These are phyloP conservation scores for Dendrostoma leiphaemia DNA, from an alignment of 2,329 filamentous ascomycete species.

Conservation along the genomic window DNA sequence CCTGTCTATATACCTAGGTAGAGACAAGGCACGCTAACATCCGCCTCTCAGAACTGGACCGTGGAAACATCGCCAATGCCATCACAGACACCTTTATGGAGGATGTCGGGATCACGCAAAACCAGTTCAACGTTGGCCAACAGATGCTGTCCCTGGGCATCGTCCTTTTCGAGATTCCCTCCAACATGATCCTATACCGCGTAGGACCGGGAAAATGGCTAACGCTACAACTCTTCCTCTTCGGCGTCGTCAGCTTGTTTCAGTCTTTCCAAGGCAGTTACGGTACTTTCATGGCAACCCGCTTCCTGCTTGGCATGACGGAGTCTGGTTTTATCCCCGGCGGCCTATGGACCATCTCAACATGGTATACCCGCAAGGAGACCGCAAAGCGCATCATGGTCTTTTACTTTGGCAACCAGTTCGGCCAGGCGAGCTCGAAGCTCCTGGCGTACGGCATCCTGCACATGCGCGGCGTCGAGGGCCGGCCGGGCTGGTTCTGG, in stretches of 20 bases:
- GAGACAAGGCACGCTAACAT: too few species aligned
- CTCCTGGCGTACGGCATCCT: slow-evolving; percentile 28
- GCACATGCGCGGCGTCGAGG: slow-evolving; percentile 15
- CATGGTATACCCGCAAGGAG: slow-evolving; percentile 40
- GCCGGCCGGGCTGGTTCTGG: slow-evolving; percentile 43
- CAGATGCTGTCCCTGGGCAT: slow-evolving; percentile 49
- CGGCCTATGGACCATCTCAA: slow-evolving; percentile 34
- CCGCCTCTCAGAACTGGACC: too few species aligned
- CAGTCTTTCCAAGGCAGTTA: slow-evolving; percentile 35
- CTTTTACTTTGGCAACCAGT: slow-evolving; percentile 33
- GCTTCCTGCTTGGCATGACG: slow-evolving; percentile 29
- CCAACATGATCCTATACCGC: slow-evolving; percentile 37
- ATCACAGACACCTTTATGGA: slow-evolving; percentile 46
- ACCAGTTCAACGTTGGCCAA: slow-evolving; percentile 51
- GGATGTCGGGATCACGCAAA: slow-evolving; percentile 47
- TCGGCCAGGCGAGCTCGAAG: slow-evolving; percentile 28
- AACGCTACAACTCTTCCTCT: slow-evolving; percentile 34
- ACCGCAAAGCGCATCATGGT: slow-evolving; percentile 37
- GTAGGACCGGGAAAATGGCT: slow-evolving; percentile 35
- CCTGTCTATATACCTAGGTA: too few species aligned
- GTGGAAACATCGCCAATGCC: slow-evolving; percentile 42
- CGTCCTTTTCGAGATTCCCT: slow-evolving; percentile 44
- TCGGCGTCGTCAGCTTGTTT: slow-evolving; percentile 38
- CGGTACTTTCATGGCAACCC: slow-evolving; percentile 20
- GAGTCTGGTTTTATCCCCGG: slow-evolving; percentile 35